Conservation (phyloP, 2,329 filamentous ascomycete genomes). For the Gaeumannomyces tritici region DNA sequence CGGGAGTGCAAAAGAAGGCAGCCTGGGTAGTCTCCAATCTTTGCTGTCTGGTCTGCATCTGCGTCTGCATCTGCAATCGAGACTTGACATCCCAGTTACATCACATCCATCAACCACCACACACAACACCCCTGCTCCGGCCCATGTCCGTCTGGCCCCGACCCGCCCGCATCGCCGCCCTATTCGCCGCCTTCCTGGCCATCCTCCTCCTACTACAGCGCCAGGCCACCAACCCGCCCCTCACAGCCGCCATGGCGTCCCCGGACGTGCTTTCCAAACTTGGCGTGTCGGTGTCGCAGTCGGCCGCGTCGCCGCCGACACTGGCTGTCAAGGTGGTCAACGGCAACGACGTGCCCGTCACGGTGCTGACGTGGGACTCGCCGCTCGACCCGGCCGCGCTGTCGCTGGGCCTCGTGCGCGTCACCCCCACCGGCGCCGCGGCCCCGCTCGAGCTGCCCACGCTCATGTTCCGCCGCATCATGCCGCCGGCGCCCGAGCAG, state of each 20-base stretch:
- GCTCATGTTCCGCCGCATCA: conserved; percentile 7
- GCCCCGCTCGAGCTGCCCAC: conserved; percentile 5
- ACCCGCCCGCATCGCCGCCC: background rate
- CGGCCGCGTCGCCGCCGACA: conserved; percentile 1
- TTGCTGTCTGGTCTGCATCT: too few relatives aligned
- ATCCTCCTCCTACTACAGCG: background rate
- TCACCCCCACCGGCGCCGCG: background rate
- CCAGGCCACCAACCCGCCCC: background rate
- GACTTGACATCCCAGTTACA: too few relatives aligned
- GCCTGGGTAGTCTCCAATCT: too few relatives aligned
- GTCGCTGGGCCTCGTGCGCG: conserved; percentile 5
- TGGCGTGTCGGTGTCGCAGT: background rate
- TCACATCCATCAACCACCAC: too few relatives aligned
- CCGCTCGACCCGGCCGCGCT: conserved; percentile 8
- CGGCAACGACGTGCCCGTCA: conserved; percentile 7
- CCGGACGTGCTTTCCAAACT: background rate
- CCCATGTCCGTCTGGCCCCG: background rate
- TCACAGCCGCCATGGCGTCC: background rate
- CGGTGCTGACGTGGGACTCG: conserved; percentile 8
- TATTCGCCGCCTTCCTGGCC: background rate
- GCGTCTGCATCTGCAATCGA: too few relatives aligned
- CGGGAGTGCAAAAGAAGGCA: too few relatives aligned
- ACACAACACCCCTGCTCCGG: too few relatives aligned
- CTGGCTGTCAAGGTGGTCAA: conserved; percentile 6
- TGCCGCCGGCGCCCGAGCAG: conserved; percentile 5